Evolutionary conservation across 2,329 filamentous ascomycete genomes (phyloP).

Genomic region (Ceratocystis lukuohia): DNA sequence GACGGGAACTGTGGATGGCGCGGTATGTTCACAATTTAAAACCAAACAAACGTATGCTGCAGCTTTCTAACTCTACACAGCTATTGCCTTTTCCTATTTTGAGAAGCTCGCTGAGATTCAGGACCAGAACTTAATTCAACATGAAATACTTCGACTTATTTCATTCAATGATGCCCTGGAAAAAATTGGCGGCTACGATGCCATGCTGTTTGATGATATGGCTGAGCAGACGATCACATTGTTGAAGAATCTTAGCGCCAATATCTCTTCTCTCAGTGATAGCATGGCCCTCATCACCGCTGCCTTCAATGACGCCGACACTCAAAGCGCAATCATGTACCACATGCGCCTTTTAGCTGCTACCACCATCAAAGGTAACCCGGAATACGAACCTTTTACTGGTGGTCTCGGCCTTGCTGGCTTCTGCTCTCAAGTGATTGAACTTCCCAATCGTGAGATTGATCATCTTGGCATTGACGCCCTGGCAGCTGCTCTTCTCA

Average conservation of each 20-base stretch:
- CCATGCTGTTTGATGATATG: slow-evolving; percentile 69
- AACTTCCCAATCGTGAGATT: slow-evolving; percentile 68
- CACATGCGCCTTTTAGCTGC: slow-evolving; percentile 71
- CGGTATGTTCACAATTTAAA: slow-evolving; percentile 47
- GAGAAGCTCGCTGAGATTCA: slow-evolving; percentile 63
- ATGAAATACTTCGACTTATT: slow-evolving; percentile 59
- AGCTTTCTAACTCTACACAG: slow-evolving; percentile 34
- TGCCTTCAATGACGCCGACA: slow-evolving; percentile 58
- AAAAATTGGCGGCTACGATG: slow-evolving; percentile 55
- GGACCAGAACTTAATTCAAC: slow-evolving; percentile 50
- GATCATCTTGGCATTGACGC: slow-evolving; percentile 77
- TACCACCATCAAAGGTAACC: slow-evolving; percentile 68
- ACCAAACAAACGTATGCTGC: neutral
- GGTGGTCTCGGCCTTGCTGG: slow-evolving; percentile 45
- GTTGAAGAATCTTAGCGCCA: slow-evolving; percentile 46
- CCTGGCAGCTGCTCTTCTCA: slow-evolving; percentile 64
- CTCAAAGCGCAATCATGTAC: slow-evolving; percentile 68
- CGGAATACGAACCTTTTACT: slow-evolving; percentile 61
- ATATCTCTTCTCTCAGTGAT: slow-evolving; percentile 30
- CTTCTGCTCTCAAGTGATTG: slow-evolving; percentile 58
- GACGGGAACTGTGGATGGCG: slow-evolving; percentile 97
- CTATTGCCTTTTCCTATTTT: slow-evolving; percentile 85
- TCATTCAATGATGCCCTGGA: slow-evolving; percentile 58
- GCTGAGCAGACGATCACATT: slow-evolving; percentile 60
- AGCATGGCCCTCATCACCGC: slow-evolving; percentile 36